These are phyloP conservation scores for Hymenoscyphus scutula DNA, from an alignment of 2,329 filamentous ascomycete species.

Conservation along the genomic window DNA sequence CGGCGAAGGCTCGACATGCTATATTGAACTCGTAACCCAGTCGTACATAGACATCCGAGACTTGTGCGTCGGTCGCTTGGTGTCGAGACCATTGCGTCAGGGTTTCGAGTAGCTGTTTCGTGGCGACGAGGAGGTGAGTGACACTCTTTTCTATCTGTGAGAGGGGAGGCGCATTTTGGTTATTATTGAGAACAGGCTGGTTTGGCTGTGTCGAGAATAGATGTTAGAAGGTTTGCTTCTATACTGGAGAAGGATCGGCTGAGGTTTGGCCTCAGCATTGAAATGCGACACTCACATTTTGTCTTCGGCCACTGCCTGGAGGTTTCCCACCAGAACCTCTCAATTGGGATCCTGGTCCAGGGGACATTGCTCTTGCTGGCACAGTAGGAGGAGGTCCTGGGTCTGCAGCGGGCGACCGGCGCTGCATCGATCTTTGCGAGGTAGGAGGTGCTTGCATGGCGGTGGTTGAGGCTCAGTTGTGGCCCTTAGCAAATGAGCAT, in stretches of 20 bases:
- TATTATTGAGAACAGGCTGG: constrained; percentile 22
- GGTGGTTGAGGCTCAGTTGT: constrained; percentile 4
- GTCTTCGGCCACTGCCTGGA: constrained; percentile 50
- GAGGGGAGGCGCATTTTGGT: constrained; percentile 42
- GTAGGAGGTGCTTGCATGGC: constrained; percentile 51
- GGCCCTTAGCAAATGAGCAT: background rate
- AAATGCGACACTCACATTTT: constrained; percentile 52
- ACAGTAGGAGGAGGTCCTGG: constrained; percentile 56
- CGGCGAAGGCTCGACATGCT: constrained; percentile 92
- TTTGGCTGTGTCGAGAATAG: constrained; percentile 16
- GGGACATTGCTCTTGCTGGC: constrained; percentile 58
- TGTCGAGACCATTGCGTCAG: constrained; percentile 96
- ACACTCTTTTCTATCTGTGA: constrained; percentile 99
- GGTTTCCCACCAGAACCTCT: constrained; percentile 65
- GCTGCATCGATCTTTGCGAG: constrained; percentile 55
- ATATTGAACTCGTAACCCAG: constrained; percentile 99
- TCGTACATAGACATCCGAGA: constrained; percentile 96
- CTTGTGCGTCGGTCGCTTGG: constrained; percentile 86
- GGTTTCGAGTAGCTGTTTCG: constrained; percentile 95
- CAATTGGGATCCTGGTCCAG: constrained; percentile 50
- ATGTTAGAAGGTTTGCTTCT: constrained; percentile 14
- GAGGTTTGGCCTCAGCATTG: background rate
- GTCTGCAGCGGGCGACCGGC: constrained; percentile 63
- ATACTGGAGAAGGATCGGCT: background rate
- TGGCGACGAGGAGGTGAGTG: constrained; percentile 93